phyloP scores from a whole-genome alignment of 305 asterid genomes.

The Fraxinus sp. region DNA sequence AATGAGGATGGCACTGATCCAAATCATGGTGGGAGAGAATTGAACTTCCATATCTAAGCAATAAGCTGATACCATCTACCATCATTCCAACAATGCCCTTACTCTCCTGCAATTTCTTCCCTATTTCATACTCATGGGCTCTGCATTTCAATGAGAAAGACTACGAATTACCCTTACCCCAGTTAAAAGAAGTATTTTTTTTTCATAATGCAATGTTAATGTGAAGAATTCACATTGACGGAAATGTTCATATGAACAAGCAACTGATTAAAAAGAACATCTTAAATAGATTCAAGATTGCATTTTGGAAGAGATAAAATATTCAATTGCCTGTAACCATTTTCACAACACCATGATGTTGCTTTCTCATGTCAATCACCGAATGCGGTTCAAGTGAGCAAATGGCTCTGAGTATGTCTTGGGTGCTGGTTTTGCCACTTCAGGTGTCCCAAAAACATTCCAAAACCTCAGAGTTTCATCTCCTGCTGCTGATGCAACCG shows the following conservation, averaged over 20 bases:
- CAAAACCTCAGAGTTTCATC: constrained; percentile 82
- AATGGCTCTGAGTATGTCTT: constrained; percentile 58
- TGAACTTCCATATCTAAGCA: constrained; percentile 83
- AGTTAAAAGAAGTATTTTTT: not conserved
- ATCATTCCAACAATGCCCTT: constrained; percentile 93
- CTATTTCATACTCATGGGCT: constrained; percentile 83
- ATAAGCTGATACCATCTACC: constrained; percentile 86
- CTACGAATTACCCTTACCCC: not conserved
- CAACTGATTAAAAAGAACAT: not conserved
- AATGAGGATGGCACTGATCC: constrained; percentile 84
- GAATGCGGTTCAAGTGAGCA: constrained; percentile 60
- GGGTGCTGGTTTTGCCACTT: constrained; percentile 57
- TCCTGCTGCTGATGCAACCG: constrained; percentile 88
- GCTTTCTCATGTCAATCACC: constrained; percentile 29
- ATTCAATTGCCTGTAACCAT: constrained; percentile 67
- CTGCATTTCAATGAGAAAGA: constrained; percentile 37
- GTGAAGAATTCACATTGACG: not conserved
- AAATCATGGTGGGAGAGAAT: constrained; percentile 89
- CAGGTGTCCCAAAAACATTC: constrained; percentile 81
- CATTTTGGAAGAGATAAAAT: constrained; percentile 44
- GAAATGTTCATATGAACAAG: not conserved
- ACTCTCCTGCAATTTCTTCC: constrained; percentile 86
- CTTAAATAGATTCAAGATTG: constrained; percentile 1
- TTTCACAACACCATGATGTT: constrained; percentile 71
- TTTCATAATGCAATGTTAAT: not conserved